Conservation (phyloP, 2,329 filamentous ascomycete genomes). For the Apiospora rasikravindrae region DNA sequence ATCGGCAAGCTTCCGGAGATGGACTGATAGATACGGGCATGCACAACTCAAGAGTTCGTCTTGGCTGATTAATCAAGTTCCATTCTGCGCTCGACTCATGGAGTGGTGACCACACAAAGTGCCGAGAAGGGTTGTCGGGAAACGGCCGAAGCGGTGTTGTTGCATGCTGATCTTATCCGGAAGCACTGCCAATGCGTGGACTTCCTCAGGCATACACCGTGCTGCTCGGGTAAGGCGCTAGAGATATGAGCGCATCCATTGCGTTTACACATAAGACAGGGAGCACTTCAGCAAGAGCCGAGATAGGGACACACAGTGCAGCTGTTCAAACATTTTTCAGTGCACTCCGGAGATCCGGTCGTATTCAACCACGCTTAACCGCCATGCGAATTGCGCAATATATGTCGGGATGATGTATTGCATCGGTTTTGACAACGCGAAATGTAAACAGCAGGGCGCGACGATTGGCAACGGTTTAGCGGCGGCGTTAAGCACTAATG, state of each 20-base stretch:
- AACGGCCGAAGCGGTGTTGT: not conserved
- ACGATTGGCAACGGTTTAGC: not conserved
- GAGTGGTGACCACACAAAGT: not conserved
- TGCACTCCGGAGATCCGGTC: too few relatives aligned
- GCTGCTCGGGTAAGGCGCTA: too few relatives aligned
- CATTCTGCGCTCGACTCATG: too few relatives aligned
- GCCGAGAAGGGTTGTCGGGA: not conserved
- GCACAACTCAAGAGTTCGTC: too few relatives aligned
- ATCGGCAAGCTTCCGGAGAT: too few relatives aligned
- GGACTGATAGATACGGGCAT: too few relatives aligned
- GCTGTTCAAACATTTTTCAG: not conserved
- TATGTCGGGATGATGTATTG: not conserved
- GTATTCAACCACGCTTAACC: not conserved
- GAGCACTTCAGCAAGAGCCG: not conserved
- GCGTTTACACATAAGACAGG: not conserved
- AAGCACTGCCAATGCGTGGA: not conserved
- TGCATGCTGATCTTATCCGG: not conserved
- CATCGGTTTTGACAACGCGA: not conserved
- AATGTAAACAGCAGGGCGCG: not conserved
- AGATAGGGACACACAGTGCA: too few relatives aligned
- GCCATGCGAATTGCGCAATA: not conserved
- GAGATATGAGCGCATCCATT: too few relatives aligned
- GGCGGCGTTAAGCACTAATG: not conserved
- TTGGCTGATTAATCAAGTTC: too few relatives aligned
- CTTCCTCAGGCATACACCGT: not conserved